Conservation (phyloP, 768 basidiomycete species). For the Roridomyces roridus region DNA sequence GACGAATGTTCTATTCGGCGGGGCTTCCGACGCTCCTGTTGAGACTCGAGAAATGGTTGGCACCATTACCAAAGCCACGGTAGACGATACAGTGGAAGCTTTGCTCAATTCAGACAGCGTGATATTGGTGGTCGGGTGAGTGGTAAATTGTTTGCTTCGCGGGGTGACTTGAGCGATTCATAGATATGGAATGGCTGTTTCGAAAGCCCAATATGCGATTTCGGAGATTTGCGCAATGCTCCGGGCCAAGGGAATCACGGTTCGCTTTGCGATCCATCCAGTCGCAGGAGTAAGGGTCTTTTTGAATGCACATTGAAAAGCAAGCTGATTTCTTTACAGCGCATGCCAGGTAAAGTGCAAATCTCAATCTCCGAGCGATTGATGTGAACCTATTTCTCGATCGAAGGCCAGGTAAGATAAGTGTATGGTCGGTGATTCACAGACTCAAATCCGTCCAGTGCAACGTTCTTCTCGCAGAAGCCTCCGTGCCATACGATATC, state of each 20-base stretch:
- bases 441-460: constrained; percentile 54
- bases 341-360: constrained; percentile 75
- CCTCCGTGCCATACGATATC: constrained; percentile 86
- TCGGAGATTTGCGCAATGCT: constrained; percentile 79
- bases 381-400: background rate
- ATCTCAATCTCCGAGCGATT: background rate
- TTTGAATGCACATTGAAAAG: background rate
- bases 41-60: constrained; percentile 84
- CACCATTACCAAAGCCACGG: constrained; percentile 73
- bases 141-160: constrained; percentile 69
- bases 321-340: constrained; percentile 27
- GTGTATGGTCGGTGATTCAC: background rate
- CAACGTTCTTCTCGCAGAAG: constrained; percentile 90
- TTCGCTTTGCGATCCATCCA: constrained; percentile 88
- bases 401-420: constrained; percentile 16
- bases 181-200: constrained; percentile 89
- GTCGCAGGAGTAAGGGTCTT: constrained; percentile 64
- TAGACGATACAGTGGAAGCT: constrained; percentile 83
- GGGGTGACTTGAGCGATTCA: too few species aligned
- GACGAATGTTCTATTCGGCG: constrained; percentile 87
- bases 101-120: constrained; percentile 83
- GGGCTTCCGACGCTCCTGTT: constrained; percentile 64
- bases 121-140: constrained; percentile 59
- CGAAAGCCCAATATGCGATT: constrained; percentile 85
- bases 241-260: constrained; percentile 75